Evolutionary conservation across 2,329 filamentous ascomycete species (phyloP).

Genomic region (Orbilia brochopaga): DNA sequence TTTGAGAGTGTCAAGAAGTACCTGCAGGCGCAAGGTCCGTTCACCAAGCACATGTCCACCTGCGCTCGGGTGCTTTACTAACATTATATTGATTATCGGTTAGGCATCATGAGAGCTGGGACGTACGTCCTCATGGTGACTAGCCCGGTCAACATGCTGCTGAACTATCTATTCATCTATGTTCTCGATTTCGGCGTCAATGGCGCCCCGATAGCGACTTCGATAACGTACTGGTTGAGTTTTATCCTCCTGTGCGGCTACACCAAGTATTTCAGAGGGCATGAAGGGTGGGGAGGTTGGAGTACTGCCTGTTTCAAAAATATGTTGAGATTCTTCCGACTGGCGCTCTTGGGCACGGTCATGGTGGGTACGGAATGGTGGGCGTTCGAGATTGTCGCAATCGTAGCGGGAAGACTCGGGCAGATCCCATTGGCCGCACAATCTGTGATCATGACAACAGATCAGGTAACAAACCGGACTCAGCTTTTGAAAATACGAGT

Average conservation of each 20-base stretch:
- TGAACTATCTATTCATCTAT: conserved; percentile 83
- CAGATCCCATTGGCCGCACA: conserved; percentile 81
- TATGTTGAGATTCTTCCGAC: conserved; percentile 71
- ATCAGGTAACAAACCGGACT: conserved; percentile 62
- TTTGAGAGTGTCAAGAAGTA: conserved; percentile 86
- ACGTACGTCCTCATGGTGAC: conserved; percentile 83
- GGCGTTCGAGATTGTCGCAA: conserved; percentile 89
- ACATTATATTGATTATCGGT: conserved; percentile 50
- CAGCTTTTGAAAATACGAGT: conserved; percentile 63
- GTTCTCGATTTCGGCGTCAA: conserved; percentile 73
- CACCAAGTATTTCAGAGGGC: conserved; percentile 71
- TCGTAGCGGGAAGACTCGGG: conserved; percentile 79
- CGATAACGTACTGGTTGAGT: conserved; percentile 83
- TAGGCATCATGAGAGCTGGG: conserved; percentile 74
- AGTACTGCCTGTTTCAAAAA: conserved; percentile 70
- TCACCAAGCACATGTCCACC: no score
- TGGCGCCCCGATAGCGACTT: conserved; percentile 80
- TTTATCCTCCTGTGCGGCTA: conserved; percentile 79
- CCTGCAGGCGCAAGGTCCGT: conserved; percentile 74
- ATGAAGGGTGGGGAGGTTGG: conserved; percentile 80
- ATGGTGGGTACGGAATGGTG: conserved; percentile 90
- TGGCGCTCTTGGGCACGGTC: conserved; percentile 76
- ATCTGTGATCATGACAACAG: conserved; percentile 86
- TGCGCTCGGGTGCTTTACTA: background rate
- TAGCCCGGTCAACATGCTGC: conserved; percentile 76